Conservation (phyloP, 805 yeast genomes). For the Candida lessepsii region DNA sequence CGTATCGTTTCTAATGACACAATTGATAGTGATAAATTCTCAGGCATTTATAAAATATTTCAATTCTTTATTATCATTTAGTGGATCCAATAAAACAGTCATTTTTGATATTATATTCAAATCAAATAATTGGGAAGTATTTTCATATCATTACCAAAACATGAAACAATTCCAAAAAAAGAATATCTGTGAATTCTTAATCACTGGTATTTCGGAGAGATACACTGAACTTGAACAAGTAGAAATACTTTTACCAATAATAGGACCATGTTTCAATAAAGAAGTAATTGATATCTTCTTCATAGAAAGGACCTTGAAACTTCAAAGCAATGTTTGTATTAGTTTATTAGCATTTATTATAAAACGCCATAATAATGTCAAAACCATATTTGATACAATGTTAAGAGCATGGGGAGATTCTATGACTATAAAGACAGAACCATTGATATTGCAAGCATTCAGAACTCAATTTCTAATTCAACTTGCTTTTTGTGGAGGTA, state of each 20-base stretch:
- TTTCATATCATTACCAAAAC: conserved; percentile 13
- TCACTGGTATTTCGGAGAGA: conserved; percentile 12
- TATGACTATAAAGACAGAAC: conserved; percentile 34
- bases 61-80: conserved; percentile 23
- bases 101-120: conserved; percentile 26
- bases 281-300: conserved; percentile 20
- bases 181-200: conserved; percentile 18
- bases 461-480: conserved; percentile 49
- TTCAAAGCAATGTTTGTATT: conserved; percentile 9
- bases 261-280: conserved; percentile 15
- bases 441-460: conserved; percentile 44
- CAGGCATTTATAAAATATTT: conserved; percentile 16
- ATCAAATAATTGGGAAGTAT: conserved; percentile 19
- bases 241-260: conserved; percentile 9
- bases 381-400: conserved; percentile 1
- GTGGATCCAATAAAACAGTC: conserved; percentile 13
- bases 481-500: conserved; percentile 21
- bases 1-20: conserved; percentile 7
- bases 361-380: conserved; percentile 5
- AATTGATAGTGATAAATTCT: conserved; percentile 1
- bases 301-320: conserved; percentile 20
- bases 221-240: conserved; percentile 6
- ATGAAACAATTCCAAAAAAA: conserved; percentile 30
- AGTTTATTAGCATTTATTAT: conserved; percentile 15
- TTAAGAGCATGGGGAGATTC: conserved; percentile 25